Conservation (phyloP, 148 eudicot genomes). For the Pharnaceum exiguum region DNA sequence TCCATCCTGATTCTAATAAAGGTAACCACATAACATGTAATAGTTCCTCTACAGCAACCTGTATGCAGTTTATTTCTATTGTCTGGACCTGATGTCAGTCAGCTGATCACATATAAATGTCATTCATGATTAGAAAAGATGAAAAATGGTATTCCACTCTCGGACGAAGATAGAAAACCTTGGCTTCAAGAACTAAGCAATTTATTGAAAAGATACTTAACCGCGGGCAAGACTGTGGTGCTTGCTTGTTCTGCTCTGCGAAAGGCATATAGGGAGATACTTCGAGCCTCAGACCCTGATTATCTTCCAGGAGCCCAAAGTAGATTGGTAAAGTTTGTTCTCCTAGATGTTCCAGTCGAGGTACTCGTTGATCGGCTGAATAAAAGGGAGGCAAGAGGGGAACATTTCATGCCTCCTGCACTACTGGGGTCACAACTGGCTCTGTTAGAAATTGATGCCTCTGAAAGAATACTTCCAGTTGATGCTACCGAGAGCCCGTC, state of each 20-base stretch:
- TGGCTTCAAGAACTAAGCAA: constrained; percentile 70
- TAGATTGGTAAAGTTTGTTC: constrained; percentile 53
- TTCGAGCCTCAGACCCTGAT: constrained; percentile 52
- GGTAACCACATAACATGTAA: constrained; percentile 32
- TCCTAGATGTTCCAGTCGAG: constrained; percentile 55
- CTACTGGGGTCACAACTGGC: constrained; percentile 81
- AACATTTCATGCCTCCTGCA: constrained; percentile 82
- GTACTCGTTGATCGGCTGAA: constrained; percentile 59
- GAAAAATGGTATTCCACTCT: constrained; percentile 78
- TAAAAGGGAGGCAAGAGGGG: constrained; percentile 54
- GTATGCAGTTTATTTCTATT: not conserved
- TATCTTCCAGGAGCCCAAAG: constrained; percentile 22
- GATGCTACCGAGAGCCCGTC: constrained; percentile 65
- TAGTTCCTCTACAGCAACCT: not conserved
- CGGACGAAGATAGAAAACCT: constrained; percentile 80
- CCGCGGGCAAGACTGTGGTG: constrained; percentile 35
- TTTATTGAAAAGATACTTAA: constrained; percentile 32
- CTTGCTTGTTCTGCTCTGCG: constrained; percentile 90
- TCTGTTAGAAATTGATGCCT: constrained; percentile 65
- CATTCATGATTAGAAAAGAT: constrained; percentile 61
- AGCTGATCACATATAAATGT: constrained; percentile 5
- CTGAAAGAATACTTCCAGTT: constrained; percentile 62
- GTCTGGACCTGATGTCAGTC: not conserved
- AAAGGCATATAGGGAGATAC: constrained; percentile 64
- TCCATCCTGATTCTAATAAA: constrained; percentile 79